Conservation (phyloP, 495 filamentous ascomycete genomes). For the Penicillium macrosclerotiorum region DNA sequence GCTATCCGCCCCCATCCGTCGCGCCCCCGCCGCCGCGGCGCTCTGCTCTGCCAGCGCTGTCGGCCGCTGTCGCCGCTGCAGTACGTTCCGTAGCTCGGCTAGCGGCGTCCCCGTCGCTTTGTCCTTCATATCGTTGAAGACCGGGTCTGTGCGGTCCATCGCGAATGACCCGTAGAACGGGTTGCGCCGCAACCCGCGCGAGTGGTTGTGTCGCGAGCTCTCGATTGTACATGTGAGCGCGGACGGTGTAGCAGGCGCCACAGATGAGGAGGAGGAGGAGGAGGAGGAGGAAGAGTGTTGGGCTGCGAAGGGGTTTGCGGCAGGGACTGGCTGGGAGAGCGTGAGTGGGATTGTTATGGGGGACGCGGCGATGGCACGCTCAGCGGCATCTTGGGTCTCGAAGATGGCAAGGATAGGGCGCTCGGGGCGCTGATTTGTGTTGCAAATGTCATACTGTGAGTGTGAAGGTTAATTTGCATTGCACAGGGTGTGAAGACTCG, state of each 20-base stretch:
- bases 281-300: too few relatives aligned
- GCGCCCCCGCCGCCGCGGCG: constrained; percentile 13
- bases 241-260: background rate
- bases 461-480: background rate
- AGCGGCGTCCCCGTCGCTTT: constrained; percentile 25
- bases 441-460: constrained; percentile 15
- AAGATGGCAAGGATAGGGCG: constrained; percentile 33
- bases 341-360: constrained; percentile 26
- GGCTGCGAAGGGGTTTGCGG: too few relatives aligned
- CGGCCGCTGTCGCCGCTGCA: constrained; percentile 22
- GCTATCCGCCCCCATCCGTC: constrained; percentile 19
- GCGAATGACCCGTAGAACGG: constrained; percentile 27
- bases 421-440: too few relatives aligned
- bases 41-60: constrained; percentile 10
- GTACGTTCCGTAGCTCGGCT: constrained; percentile 28
- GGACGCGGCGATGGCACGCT: constrained; percentile 32
- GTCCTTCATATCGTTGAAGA: constrained; percentile 27
- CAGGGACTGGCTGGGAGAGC: too few relatives aligned
- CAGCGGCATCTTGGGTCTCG: constrained; percentile 32
- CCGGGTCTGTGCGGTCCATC: constrained; percentile 10
- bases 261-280: background rate
- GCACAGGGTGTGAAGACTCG: background rate
- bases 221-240: constrained; percentile 27
- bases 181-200: constrained; percentile 24
- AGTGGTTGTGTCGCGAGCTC: constrained; percentile 27